Base-by-base conservation (phyloP, 441 rosid genomes). In the Biscutella laevigata region DNA sequence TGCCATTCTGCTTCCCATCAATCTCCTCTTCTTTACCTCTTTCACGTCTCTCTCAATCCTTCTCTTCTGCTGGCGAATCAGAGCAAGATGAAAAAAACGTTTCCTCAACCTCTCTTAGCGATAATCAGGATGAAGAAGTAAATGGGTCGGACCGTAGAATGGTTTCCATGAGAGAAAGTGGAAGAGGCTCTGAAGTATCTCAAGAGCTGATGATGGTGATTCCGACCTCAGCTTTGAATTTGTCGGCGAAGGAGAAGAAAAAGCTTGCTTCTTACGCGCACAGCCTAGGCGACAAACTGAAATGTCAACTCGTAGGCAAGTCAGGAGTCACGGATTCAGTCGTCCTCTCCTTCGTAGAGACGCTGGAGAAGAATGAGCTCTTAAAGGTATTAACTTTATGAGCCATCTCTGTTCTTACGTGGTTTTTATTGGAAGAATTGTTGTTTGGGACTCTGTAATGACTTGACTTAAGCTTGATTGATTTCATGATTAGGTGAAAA, bases 331-430 rank as follows among this genome's bases (percentile, higher is more conserved):
- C 88, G 7, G 81, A 70, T 9, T 67, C 67, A 47, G 79, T 83
- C 9, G 77, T 59, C 7, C 9, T 70, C 46, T 72, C 88, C 32
- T 83, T 86, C 52, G 6, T 71, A 17, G 82, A 83, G 65, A 81
- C 77, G 41, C 92, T 86, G 43, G 92, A 83, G 64, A 71, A 81
- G 61, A 82, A 82, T 42, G 94, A 87, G 71, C 82, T 87, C 48
- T 67, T 87, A 15, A 84, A 84, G 95, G 94, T 81, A 53, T 20
- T 5, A 35, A 15, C 35, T 32, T 24, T 33, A 13, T n/a, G n/a
- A n/a, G n/a, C n/a, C n/a, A n/a, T n/a, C n/a, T n/a, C n/a, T n/a
- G n/a, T n/a, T n/a, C n/a, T n/a, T n/a, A n/a, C n/a, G n/a, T n/a
- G n/a, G 35, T 35, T 26, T 30, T 8, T 20, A 3, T 4, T 53